A percentile compares a stretch with the other conserved stretches of the same genome.
Conservation (phyloP, 768 basidiomycete genomes). For the Saitozyma sp. region DNA sequence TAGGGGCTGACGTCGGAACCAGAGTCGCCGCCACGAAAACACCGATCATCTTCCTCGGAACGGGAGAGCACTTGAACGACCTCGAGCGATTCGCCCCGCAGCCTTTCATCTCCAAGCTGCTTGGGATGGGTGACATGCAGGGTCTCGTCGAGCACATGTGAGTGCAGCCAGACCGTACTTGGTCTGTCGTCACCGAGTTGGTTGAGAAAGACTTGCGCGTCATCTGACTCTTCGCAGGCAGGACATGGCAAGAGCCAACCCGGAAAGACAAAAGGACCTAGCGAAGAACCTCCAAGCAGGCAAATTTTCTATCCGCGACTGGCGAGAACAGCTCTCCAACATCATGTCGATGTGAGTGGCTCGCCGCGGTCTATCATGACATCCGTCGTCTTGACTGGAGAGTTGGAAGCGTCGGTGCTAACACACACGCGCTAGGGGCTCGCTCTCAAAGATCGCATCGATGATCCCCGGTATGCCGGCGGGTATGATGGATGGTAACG, state of each 20-base stretch:
- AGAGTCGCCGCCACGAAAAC: conserved; percentile 99
- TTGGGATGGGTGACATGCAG: conserved; percentile 94
- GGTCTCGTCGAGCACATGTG: conserved; percentile 95
- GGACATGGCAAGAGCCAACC: conserved; percentile 86
- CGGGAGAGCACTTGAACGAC: conserved; percentile 96
- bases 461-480: conserved; percentile 98
- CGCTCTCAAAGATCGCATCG: conserved; percentile 94
- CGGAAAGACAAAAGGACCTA: conserved; percentile 96
- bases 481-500: conserved; percentile 78
- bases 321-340: conserved; percentile 95
- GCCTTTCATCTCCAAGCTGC: conserved; percentile 93
- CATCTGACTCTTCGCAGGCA: conserved; percentile 56
- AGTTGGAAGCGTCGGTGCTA: conserved; percentile 9
- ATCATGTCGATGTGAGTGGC: conserved; percentile 91
- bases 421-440: conserved; percentile 95
- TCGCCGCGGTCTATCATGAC: not conserved
- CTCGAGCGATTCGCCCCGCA: conserved; percentile 93
- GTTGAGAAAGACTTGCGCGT: no score
- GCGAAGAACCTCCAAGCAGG: conserved; percentile 92
- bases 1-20: conserved; percentile 14
- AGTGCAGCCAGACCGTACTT: conserved; percentile 12
- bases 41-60: conserved; percentile 97
- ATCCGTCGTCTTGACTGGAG: not conserved
- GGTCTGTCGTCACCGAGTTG: not conserved
- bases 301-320: conserved; percentile 92